These are phyloP conservation scores for Ricinus communis DNA, from an alignment of 345 rosid genomes.

Conservation along the genomic window DNA sequence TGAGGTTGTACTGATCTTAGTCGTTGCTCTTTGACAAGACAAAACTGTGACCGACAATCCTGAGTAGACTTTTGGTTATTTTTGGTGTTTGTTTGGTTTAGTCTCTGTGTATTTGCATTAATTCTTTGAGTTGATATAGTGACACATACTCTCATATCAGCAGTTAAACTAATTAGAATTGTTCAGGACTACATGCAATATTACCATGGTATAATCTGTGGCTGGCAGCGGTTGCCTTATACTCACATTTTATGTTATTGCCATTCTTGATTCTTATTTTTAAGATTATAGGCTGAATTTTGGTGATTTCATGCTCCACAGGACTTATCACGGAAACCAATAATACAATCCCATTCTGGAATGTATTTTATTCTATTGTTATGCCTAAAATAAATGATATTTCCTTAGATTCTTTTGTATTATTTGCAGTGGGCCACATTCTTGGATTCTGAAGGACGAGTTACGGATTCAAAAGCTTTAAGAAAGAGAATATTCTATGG, in stretches of 20 bases:
- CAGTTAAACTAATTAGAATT: neutral
- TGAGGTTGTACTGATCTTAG: neutral
- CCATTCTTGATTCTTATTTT: conserved; percentile 2
- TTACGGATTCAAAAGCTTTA: conserved; percentile 64
- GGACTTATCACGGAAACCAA: neutral
- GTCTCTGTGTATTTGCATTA: neutral
- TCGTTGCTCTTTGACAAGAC: neutral
- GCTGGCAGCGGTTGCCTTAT: neutral
- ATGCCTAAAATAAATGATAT: neutral
- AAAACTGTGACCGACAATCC: neutral
- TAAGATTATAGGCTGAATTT: neutral
- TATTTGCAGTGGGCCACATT: conserved; percentile 70
- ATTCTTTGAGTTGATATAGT: neutral
- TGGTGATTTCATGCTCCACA: neutral
- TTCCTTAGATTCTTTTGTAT: conserved; percentile 15
- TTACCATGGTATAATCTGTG: neutral
- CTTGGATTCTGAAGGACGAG: conserved; percentile 87
- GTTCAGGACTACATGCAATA: neutral
- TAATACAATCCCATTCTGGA: neutral
- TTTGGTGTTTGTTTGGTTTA: neutral
- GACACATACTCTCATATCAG: neutral
- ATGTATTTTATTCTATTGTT: neutral
- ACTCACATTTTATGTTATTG: conserved; percentile 3
- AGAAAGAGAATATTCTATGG: conserved; percentile 89
- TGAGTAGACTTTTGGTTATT: neutral